These are phyloP conservation scores for Pulveroboletus sp. DNA, from an alignment of 768 basidiomycete genomes.

Conservation along the genomic window DNA sequence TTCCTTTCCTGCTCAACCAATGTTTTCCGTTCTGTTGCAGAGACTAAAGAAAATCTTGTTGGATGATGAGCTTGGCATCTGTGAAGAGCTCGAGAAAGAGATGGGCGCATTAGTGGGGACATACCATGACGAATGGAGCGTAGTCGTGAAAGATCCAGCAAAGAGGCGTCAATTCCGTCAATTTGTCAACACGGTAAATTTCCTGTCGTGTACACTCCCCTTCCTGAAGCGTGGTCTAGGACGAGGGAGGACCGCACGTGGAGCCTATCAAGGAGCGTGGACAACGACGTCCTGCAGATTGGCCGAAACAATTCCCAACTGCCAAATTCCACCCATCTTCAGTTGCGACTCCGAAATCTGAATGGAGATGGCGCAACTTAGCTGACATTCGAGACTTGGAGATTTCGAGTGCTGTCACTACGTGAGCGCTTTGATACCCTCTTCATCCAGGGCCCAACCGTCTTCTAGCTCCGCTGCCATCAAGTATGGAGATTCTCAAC, in stretches of 20 bases:
- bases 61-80: constrained; percentile 70
- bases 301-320: constrained; percentile 54
- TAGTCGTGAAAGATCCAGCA: constrained; percentile 52
- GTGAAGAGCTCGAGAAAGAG: constrained; percentile 58
- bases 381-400: constrained; percentile 47
- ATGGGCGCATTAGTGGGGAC: constrained; percentile 65
- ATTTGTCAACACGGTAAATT: constrained; percentile 57
- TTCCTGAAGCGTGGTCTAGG: no score
- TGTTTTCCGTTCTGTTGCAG: no score
- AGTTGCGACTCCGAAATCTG: constrained; percentile 40
- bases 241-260: no score
- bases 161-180: constrained; percentile 52
- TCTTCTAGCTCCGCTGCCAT: constrained; percentile 42
- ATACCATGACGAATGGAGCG: constrained; percentile 68
- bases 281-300: constrained; percentile 62
- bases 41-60: constrained; percentile 62
- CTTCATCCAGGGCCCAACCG: no score
- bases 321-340: constrained; percentile 40
- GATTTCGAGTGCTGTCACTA: constrained; percentile 45
- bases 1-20: no score
- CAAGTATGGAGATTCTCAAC: constrained; percentile 60
- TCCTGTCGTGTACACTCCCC: no score
- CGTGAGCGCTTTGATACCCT: constrained; percentile 37
- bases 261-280: constrained; percentile 59
- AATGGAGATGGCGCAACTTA: constrained; percentile 57